Conservation (phyloP, 192 early-diverging fungal genomes). For the Rhizophagus sp. region DNA sequence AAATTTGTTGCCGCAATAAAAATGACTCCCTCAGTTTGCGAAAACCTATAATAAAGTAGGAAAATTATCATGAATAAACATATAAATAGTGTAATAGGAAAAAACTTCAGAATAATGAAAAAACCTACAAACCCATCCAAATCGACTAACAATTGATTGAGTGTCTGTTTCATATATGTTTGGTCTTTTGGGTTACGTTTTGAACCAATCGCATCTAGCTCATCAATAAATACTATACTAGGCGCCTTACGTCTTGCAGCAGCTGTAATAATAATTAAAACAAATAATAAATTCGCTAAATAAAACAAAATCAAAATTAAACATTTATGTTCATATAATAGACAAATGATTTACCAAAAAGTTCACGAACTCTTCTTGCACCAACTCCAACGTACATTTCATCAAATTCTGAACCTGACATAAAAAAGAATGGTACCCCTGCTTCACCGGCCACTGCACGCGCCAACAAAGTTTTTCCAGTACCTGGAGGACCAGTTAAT, state of each 20-base stretch:
- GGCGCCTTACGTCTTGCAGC: conserved; percentile 77
- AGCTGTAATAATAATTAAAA: conserved; percentile 39
- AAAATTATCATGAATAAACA: background rate
- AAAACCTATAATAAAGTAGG: conserved; percentile 57
- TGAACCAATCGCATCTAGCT: conserved; percentile 96
- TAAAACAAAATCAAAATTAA: too few species aligned
- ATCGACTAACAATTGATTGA: conserved; percentile 99
- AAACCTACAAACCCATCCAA: conserved; percentile 74
- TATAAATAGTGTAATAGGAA: background rate
- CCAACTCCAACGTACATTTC: conserved; percentile 99
- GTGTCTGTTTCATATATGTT: conserved; percentile 95
- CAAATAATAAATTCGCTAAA: background rate
- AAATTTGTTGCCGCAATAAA: conserved; percentile 99
- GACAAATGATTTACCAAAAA: conserved; percentile 60
- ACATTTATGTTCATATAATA: too few species aligned
- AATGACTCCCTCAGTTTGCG: conserved; percentile 93
- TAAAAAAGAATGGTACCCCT: conserved; percentile 98
- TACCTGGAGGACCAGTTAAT: conserved; percentile 91
- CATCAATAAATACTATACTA: conserved; percentile 98
- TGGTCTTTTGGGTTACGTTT: conserved; percentile 93
- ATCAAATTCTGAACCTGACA: conserved; percentile 98
- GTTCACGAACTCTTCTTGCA: conserved; percentile 80
- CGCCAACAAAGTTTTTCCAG: conserved; percentile 97
- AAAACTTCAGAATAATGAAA: background rate
- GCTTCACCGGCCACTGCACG: conserved; percentile 98